A percentile compares a stretch with the other conserved stretches of the same genome.
Conservation (phyloP, 208 protist species). For the Crithidia sp. region DNA sequence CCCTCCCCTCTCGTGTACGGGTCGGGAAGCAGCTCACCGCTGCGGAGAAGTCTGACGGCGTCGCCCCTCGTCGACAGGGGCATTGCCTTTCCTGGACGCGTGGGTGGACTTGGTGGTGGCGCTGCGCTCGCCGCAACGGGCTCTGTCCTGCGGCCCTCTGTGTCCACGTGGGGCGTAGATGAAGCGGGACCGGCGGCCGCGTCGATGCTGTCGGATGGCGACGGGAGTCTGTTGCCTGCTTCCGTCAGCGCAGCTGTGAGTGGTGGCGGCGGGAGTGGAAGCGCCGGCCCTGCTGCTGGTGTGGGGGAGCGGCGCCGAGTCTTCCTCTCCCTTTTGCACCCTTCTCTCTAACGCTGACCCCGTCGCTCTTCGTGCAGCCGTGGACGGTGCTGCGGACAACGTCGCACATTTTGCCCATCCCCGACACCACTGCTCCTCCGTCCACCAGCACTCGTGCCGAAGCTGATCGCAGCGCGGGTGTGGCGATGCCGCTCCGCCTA, state of each 20-base stretch:
- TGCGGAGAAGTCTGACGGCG: background rate
- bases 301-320: background rate
- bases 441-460: background rate
- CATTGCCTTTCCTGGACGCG: background rate
- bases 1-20: no score
- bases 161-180: constrained; percentile 3
- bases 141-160: background rate
- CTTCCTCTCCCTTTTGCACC: background rate
- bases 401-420: constrained; percentile 8
- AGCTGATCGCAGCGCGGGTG: background rate
- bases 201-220: background rate
- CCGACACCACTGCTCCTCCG: background rate
- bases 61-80: background rate
- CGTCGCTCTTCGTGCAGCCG: constrained; percentile 13
- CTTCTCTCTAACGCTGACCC: constrained; percentile 9
- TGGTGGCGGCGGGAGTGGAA: background rate
- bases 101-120: no score
- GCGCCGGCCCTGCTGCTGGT: background rate
- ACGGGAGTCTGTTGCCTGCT: no score
- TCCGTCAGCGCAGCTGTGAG: background rate
- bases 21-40: no score
- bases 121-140: background rate
- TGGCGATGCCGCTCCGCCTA: background rate
- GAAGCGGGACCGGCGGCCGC: background rate
- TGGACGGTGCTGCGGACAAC: constrained; percentile 28